Evolutionary conservation across 2,329 filamentous ascomycete species (phyloP).

Genomic region (Neonectria ditissima): DNA sequence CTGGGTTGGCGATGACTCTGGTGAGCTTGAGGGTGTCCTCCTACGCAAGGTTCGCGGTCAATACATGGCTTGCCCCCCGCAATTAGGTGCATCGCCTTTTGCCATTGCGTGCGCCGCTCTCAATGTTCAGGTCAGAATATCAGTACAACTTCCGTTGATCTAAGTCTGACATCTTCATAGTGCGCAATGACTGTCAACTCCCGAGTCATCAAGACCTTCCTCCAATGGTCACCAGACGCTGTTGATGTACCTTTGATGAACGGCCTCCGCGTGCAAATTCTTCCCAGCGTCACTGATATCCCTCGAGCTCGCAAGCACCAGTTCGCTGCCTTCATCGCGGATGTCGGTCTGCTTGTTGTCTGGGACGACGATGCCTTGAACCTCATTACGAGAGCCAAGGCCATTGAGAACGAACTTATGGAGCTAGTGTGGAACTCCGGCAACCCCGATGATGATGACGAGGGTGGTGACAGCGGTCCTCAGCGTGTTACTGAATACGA

Average conservation of each 20-base stretch:
- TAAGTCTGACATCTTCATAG: conserved; percentile 51
- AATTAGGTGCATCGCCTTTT: conserved; percentile 71
- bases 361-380: conserved; percentile 86
- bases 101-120: conserved; percentile 74
- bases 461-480: conserved; percentile 60
- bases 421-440: conserved; percentile 78
- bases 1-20: conserved; percentile 78
- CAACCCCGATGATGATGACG: conserved; percentile 64
- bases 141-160: background rate
- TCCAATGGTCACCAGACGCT: conserved; percentile 78
- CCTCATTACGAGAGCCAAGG: conserved; percentile 75
- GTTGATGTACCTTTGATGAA: conserved; percentile 82
- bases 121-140: conserved; percentile 72
- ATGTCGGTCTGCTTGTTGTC: conserved; percentile 77
- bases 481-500: conserved; percentile 62
- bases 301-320: conserved; percentile 80
- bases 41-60: conserved; percentile 74
- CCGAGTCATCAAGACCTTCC: conserved; percentile 80
- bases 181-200: conserved; percentile 86
- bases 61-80: conserved; percentile 79
- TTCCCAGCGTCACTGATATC: conserved; percentile 78
- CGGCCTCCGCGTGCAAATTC: conserved; percentile 80
- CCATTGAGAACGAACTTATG: conserved; percentile 82
- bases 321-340: conserved; percentile 82
- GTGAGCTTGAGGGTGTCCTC: conserved; percentile 78